These are phyloP conservation scores for Dalechampia spathulata DNA, from an alignment of 441 rosid genomes.

Conservation along the genomic window DNA sequence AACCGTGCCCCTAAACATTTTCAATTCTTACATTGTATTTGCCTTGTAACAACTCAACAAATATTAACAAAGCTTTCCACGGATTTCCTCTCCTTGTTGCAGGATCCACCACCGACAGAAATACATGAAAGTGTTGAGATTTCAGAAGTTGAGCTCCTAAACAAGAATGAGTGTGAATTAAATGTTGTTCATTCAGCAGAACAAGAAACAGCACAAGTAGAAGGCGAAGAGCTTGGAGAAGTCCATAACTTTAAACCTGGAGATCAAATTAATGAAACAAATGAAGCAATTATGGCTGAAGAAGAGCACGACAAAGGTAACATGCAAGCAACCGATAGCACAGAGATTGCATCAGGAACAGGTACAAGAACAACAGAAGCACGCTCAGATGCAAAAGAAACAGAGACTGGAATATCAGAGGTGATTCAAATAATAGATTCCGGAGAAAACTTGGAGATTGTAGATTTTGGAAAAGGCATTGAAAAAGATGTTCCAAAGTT, in stretches of 20 bases:
- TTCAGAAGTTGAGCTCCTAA: conserved; percentile 17
- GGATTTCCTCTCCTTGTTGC: neutral
- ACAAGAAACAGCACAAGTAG: conserved; percentile 14
- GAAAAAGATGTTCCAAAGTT: conserved; percentile 11
- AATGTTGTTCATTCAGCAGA: conserved; percentile 4
- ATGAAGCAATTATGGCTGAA: neutral
- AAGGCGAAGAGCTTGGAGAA: conserved; percentile 10
- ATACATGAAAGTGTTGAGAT: conserved; percentile 12
- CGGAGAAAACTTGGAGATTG: conserved; percentile 7
- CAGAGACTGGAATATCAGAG: conserved; percentile 2
- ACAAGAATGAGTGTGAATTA: conserved; percentile 13
- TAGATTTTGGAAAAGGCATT: conserved; percentile 10
- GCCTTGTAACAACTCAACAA: no score
- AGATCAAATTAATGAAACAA: conserved; percentile 22
- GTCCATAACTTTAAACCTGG: no score
- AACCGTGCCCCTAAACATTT: neutral
- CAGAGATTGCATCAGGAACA: conserved; percentile 9
- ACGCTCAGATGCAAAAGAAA: conserved; percentile 17
- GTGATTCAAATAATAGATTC: conserved; percentile 8
- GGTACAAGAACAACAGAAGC: conserved; percentile 8
- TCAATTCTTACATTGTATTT: no score
- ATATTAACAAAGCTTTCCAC: no score
- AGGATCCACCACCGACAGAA: conserved; percentile 6
- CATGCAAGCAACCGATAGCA: conserved; percentile 15
- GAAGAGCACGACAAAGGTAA: conserved; percentile 14